These are phyloP conservation scores for Thermothelomyces thermophilus DNA, from an alignment of 2,329 filamentous ascomycete species.

Conservation along the genomic window DNA sequence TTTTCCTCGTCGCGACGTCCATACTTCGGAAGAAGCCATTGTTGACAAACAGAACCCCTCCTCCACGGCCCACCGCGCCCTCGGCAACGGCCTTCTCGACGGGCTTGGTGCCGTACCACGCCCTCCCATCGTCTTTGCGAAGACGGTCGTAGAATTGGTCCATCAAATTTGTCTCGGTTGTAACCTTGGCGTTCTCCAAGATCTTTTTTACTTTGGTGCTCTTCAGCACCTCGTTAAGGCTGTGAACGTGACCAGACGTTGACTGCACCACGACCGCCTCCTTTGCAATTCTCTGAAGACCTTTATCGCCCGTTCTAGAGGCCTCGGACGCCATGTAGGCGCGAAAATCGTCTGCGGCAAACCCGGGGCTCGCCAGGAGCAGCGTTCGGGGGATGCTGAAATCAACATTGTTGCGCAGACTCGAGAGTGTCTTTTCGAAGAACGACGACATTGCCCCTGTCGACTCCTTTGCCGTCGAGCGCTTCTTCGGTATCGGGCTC, in stretches of 20 bases:
- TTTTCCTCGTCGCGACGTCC: constrained; percentile 66
- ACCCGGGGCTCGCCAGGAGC: constrained; percentile 83
- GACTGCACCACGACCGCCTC: constrained; percentile 71
- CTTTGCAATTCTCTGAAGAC: constrained; percentile 55
- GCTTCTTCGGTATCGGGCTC: constrained; percentile 60
- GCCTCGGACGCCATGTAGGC: constrained; percentile 62
- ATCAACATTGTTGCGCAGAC: constrained; percentile 71
- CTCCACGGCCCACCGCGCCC: constrained; percentile 81
- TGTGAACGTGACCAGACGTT: constrained; percentile 79
- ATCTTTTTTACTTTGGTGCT: constrained; percentile 70
- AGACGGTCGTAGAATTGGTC: constrained; percentile 75
- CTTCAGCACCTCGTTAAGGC: constrained; percentile 78
- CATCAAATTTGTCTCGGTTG: constrained; percentile 75
- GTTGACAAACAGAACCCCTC: constrained; percentile 77
- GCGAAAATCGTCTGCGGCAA: constrained; percentile 74
- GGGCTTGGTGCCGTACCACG: constrained; percentile 82
- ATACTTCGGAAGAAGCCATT: constrained; percentile 82
- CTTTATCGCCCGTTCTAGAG: constrained; percentile 56
- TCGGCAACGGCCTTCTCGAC: constrained; percentile 78
- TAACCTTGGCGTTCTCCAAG: constrained; percentile 82
- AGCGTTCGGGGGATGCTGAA: constrained; percentile 64
- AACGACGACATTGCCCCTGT: constrained; percentile 69
- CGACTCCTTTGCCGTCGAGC: constrained; percentile 57
- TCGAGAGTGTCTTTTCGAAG: constrained; percentile 69
- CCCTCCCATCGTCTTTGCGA: constrained; percentile 76